Evolutionary conservation across 305 asterid species (phyloP).

Genomic region (Fraxinus sp.): DNA sequence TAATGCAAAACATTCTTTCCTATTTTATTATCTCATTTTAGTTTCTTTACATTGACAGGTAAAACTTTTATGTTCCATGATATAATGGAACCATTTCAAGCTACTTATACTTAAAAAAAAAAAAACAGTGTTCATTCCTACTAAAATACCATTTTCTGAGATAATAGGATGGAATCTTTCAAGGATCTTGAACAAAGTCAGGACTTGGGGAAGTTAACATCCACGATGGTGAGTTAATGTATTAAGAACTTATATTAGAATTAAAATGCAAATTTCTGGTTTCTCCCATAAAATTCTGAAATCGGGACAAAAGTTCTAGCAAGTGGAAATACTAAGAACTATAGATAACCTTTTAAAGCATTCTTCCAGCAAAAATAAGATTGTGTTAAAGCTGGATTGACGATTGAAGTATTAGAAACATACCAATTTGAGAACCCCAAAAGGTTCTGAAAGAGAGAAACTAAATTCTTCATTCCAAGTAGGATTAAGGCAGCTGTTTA

Average conservation of each 20-base stretch:
- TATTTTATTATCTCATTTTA: background rate
- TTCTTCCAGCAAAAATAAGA: background rate
- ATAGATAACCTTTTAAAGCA: background rate
- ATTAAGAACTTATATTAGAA: background rate
- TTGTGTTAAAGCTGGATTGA: background rate
- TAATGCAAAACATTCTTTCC: background rate
- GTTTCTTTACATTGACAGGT: background rate
- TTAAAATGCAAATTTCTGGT: background rate
- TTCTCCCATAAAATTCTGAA: background rate
- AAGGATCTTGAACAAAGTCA: background rate
- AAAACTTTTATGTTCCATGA: background rate
- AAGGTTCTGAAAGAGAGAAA: conserved; percentile 42
- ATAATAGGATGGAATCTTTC: background rate
- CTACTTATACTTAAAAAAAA: background rate
- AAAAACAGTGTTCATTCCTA: background rate
- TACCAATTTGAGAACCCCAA: conserved; percentile 42
- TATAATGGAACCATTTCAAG: background rate
- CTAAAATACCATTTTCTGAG: background rate
- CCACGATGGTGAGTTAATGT: background rate
- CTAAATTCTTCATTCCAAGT: conserved; percentile 52
- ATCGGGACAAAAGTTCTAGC: background rate
- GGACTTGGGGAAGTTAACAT: background rate
- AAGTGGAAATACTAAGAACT: background rate
- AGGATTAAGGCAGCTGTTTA: conserved; percentile 48
- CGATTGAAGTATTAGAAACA: background rate